Base-by-base conservation (phyloP, 257 asterid species). In the Nicotiana knightiana region DNA sequence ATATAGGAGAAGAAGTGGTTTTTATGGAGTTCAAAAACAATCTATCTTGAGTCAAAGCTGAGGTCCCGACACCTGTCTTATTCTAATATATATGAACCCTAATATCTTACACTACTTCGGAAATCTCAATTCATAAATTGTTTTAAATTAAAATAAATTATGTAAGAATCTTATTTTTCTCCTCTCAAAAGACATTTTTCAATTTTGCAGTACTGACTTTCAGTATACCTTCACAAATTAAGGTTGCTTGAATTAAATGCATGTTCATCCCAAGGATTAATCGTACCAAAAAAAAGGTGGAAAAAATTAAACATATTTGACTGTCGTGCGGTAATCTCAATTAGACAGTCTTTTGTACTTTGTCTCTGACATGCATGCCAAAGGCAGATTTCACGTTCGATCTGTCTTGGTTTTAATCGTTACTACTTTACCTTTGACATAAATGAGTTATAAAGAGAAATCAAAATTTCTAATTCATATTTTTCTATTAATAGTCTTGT, bases 41-140 rank as follows among this genome's bases (percentile, higher is more conserved):
- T 21, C 24, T 21, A 85, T 88, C 87, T 51, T 32, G 85, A 84
- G 97, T 93, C 97, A 94, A 91, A 90, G 89, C 46, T 82, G 84
- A 90, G 87, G 84, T 90, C 87, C 90, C 87, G 85, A 90, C 93
- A 89, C 84, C 66, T 90, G 73, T 83, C 86, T 84, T 85, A 85
- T 82, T 86, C 55, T 64, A 83, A 70, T 84, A 82, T 84, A 70
- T 84, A 82, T 84, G 21, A 83, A 43, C 63, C 81, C 90, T 84
- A 87, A 83, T 82, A 68, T 81, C 87, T 83, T 79, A 85, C 87
- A 84, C 83, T 61, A 82, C 92, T 80, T 91, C 6, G 98, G 92
- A 86, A 86, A 83, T 85, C 93, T 89, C 91, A 88, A 89, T 35
- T 35, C 67, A 53, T 85, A 77, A 81, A 89, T 86, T 88, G 89